Evolutionary conservation across 2,329 filamentous ascomycete species (phyloP), one percentile per base, ranked within the genome.

Genomic region (Elsinoe necatrix): DNA sequence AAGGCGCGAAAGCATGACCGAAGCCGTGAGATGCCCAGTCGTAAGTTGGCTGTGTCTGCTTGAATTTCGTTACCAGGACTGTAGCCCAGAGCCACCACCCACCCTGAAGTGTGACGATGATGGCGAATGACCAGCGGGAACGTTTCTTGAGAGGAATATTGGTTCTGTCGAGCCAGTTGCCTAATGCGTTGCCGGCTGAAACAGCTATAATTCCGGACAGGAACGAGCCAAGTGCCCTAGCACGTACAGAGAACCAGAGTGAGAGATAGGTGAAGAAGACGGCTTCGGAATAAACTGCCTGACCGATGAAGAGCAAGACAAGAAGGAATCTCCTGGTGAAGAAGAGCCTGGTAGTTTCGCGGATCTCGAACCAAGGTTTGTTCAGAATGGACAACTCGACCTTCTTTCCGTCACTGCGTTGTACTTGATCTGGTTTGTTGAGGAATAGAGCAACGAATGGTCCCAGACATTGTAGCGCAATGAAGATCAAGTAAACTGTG

Each of bases 51-150:
- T 74, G 71, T 0, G 77, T 79, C 9, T 71, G 68, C 14, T 74
- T 74, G 66, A 82, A 89, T 27, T 79, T 73, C 0, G 83, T 83
- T 0, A 82, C 82, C 1, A 86, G 68, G 1, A 89, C 70, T 0
- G 84, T 86, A 0, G 79, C 80, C 85, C 86, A 89, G 2, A 81
- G 73, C 85, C 86, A 89, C 79, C 83, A 87, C 0, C 74, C 83
- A 0, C 85, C 85, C 63, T 87, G 84, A 0, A 85, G 63, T 0
- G 75, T 70, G 14, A 78, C 72, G 42, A 84, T 76, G 2, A 72
- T 57, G 59, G 70, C 73, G 62, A 86, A 87, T 0, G 80, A 73
- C 2, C 67, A 73, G 2, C 84, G 73, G 1, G 79, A 75, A 4
- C 84, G 75, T 0, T 70, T 66, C 59, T 77, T 80, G 2, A 86